Base-by-base conservation (phyloP, 768 basidiomycete genomes). In the Panaeolus papilionaceus region DNA sequence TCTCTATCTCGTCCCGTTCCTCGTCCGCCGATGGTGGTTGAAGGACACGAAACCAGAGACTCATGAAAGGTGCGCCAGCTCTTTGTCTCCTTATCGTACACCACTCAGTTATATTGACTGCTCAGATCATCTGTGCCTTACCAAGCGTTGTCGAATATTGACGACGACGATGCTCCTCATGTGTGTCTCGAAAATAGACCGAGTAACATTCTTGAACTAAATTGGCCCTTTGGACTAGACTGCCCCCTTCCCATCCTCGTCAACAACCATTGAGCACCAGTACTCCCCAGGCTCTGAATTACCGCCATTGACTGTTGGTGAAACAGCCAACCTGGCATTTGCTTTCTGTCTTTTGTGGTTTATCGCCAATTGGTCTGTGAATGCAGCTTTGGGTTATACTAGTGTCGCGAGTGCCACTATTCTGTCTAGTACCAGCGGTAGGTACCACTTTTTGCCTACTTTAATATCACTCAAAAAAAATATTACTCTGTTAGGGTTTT, bases 371-470 rank as follows among this genome's bases (percentile, higher is more conserved):
- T 99, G 96, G 94, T 78, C 89, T 11, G 81, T 97, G 38, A 98
- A 96, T 75, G 91, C 90, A 0, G 84, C 92, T 20, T 83, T 99
- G 54, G 89, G 87, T 38, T 92, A 91, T 75, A 99, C 97, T 1
- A 95, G 91, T 72, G 96, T 98, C n/a, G 94, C 94, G 2, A 97
- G 95, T 76, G 89, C 94, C 20, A 98, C 96, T 4, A 91, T 98
- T 42, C 78, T 98, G 63, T 92, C 93, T 1, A 90, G 91, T 74
- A 96, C 90, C 83, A 96, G 94, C 70, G 95, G 96, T 95, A 71
- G 39, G 89, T 77, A 26, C 12, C 23, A 7, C 37, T 18, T 9
- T 51, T 26, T 2, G 7, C 11, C 20, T 40, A 54, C 37, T 28
- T 11, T 38, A 14, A 61, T 20, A 42, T 33, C 44, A 9, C 62